Base-by-base conservation (phyloP, 2,329 filamentous ascomycete species). In the Ascomycota sp. region DNA sequence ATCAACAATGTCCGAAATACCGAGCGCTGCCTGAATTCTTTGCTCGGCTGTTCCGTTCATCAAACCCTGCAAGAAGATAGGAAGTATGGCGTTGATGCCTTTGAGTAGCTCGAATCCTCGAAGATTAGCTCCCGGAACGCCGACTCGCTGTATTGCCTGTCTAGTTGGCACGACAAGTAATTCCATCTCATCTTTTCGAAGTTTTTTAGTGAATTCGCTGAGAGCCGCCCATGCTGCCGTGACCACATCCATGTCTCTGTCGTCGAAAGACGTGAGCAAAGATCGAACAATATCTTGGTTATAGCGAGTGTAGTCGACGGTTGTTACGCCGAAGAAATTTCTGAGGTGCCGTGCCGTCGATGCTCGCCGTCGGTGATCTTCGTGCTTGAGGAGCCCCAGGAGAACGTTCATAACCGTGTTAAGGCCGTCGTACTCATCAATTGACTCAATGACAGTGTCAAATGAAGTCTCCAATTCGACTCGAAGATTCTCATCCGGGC, bases 151-250 rank as follows among this genome's bases (percentile, higher is more conserved):
- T 32, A 98, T 63, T 2, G 80, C 75, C 51, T 91, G 79, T 34
- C 86, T 66, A 2, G 86, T 93, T 1, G 86, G 89, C 31, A 71
- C 60, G 12, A 93, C 83, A 27, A 98, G 64, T 1, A 77, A 73
- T 47, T 98, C 91, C 89, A 98, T 95, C 54, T 95, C 86, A 48
- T 98, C 91, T 53, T 98, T 98, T 47, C 75, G 76, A 36, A 98
- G 66, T 42, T 73, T 76, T 50, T 85, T 85, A 27, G 85, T 94
- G 41, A 98, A 76, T 33, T 80, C 79, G 41, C 60, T 82, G 34
- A 98, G 66, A 5, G 85, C 86, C 32, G 71, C 65, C 85, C 85
- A 95, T 15, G 86, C 73, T 27, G 81, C 69, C 58, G 91, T 91
- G 44, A 95, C 77, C 4, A 95, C 86, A 15, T 75, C 72, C 36